Evolutionary conservation across 345 rosid genomes (phyloP).

Genomic region (Sisymbrium irio): DNA sequence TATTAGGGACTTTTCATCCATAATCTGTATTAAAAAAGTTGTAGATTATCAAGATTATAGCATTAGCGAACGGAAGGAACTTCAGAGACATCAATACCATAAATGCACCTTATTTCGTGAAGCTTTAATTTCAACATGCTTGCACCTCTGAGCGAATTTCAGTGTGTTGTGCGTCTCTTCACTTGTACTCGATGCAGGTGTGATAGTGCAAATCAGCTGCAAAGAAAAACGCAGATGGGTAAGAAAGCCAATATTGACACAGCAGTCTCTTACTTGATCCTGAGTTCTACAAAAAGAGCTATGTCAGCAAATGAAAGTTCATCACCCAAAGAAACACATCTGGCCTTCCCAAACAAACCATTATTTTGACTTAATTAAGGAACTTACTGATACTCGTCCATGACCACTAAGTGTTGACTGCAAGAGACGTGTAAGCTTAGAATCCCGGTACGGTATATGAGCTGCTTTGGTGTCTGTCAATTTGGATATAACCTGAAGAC

Average conservation of each 20-base stretch:
- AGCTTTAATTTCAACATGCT: conserved; percentile 94
- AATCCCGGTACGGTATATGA: conserved; percentile 98
- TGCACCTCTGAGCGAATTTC: conserved; percentile 98
- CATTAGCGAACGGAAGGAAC: background rate
- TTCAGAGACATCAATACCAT: conserved; percentile 6
- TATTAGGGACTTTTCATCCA: conserved; percentile 96
- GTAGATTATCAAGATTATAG: conserved; percentile 17
- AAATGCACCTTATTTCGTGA: conserved; percentile 88
- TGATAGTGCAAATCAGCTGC: conserved; percentile 98
- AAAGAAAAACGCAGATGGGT: background rate
- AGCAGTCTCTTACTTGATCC: background rate
- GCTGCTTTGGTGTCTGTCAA: conserved; percentile 95
- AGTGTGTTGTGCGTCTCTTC: conserved; percentile 98
- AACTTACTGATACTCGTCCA: conserved; percentile 96
- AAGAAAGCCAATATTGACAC: conserved; percentile 18
- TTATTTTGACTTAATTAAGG: background rate
- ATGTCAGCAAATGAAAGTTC: conserved; percentile 12
- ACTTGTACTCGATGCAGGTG: conserved; percentile 95
- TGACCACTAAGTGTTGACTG: conserved; percentile 97
- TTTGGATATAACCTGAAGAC: conserved; percentile 87
- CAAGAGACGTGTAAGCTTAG: conserved; percentile 97
- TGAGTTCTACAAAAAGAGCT: conserved; percentile 3
- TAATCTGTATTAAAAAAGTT: conserved; percentile 50
- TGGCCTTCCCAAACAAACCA: conserved; percentile 6
- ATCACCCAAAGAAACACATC: background rate